A percentile compares a stretch with the other conserved stretches of the same genome.
Evolutionary conservation across 2,329 filamentous ascomycete species (phyloP).

Genomic region (Pseudocercospora musae): DNA sequence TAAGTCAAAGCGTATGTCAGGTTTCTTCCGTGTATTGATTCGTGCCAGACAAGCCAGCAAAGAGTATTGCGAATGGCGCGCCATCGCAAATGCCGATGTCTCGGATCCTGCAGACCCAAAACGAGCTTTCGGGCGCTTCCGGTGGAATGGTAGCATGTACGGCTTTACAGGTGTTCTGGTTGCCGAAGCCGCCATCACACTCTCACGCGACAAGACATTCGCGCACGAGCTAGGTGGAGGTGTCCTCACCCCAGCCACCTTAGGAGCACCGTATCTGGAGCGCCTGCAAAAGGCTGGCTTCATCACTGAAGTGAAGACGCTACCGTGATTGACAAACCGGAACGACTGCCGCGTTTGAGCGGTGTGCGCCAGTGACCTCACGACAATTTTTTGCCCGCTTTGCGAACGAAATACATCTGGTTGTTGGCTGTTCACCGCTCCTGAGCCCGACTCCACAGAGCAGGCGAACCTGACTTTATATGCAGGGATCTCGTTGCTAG

Average conservation of each 20-base stretch:
- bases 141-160: constrained; percentile 63
- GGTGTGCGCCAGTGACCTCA: constrained; percentile 12
- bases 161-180: constrained; percentile 63
- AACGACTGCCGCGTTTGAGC: constrained; percentile 4
- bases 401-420: constrained; percentile 7
- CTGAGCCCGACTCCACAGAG: constrained; percentile 1
- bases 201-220: constrained; percentile 56
- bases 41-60: constrained; percentile 51
- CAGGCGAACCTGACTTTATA: constrained; percentile 1
- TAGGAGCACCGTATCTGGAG: constrained; percentile 66
- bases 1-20: constrained; percentile 19
- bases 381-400: constrained; percentile 9
- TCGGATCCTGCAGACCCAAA: constrained; percentile 44
- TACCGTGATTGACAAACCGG: constrained; percentile 27
- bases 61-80: constrained; percentile 62
- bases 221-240: constrained; percentile 60
- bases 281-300: constrained; percentile 60
- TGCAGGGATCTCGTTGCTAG: constrained; percentile 13
- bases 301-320: constrained; percentile 51
- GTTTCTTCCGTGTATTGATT: constrained; percentile 3
- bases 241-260: constrained; percentile 67
- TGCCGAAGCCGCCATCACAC: constrained; percentile 61
- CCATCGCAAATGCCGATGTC: constrained; percentile 60
- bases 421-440: constrained; percentile 19
- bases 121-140: constrained; percentile 55